Evolutionary conservation across 805 yeast species (phyloP), one percentile per base, ranked within the genome.

Genomic region (Candida nanaspora): DNA sequence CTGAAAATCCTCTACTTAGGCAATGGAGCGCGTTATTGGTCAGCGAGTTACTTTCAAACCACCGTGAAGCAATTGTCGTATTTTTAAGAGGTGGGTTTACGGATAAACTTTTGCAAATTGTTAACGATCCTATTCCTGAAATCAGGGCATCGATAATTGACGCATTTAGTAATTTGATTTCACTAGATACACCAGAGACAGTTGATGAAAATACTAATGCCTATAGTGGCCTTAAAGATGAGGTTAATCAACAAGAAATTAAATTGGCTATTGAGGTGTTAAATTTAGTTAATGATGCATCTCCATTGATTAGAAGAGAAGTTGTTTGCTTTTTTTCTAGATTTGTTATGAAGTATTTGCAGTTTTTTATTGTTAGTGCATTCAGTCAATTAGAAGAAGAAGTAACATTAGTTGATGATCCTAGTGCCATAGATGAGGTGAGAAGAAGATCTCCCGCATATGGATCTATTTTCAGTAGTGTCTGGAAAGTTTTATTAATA

Each of bases 81-180:
- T 78, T 82, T 21, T 71, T 77, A 48, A 76, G 80, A 47, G 82
- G 79, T 41, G 83, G 83, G 0, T 72, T 77, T 20, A 61, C 82
- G 14, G 76, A 70, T 19, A 72, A 72, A 47, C 52, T 91, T 23
- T 57, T 79, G 26, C 65, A 66, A 20, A 63, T 85, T 31, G 69
- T 88, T 15, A 76, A 74, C 46, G 98, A 93, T 56, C 96, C 97
- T 0, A 87, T 91, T 36, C 96, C 98, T 0, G 98, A 93, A 59
- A 95, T 93, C 1, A 69, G 98, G 41, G 83, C 96, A 0, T 86
- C 97, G 0, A 76, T 86, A 4, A 64, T 93, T 11, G 65, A 79
- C 27, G 84, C 95, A 0, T 64, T 91, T 37, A 76, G 87, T 4
- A 75, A 80, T 30, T 86, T 80, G 53, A 60, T 58, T 34, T 31